Evolutionary conservation across 495 filamentous ascomycete species (phyloP), one percentile per base, ranked within the genome.

Genomic region (Penicilliopsis zonata): DNA sequence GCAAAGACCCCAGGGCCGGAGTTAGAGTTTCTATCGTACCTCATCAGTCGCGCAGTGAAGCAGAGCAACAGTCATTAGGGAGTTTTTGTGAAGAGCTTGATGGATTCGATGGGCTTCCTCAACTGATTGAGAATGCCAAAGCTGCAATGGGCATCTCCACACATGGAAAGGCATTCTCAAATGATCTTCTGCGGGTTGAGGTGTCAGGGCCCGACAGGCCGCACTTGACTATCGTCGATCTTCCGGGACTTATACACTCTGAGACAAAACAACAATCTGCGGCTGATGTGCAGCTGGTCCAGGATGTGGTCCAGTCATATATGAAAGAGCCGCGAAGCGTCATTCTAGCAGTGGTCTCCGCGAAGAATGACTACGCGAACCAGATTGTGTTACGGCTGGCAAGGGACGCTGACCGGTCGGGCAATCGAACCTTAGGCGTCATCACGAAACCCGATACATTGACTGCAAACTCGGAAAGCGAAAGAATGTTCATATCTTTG

Each of bases 141-240:
- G 0, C 51, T 81, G 1, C 58, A 63, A 1, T 36, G 20, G 21
- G 15, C 13, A 28, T 35, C 9, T 30, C 35, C 3, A 32, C 28
- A 19, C 42, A 47, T 30, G 34, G 35, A 2, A 54, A 47, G 20
- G 46, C 48, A 3, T 72, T 71, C 37, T 50, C 53, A 2, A 39
- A 55, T 1, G 67, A 75, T 43, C 53, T 70, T n/a, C 57, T 74
- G 5, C 49, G 67, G 1, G 46, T 74, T 2, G 70, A 75, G 40
- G 41, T 72, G 26, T 47, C 54, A 1, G 68, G 70, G 3, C 55
- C 62, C 4, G 61, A 62, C 3, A 57, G 59, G 34, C 58, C 69
- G 5, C 59, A 71, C 29, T 36, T 74, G 35, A 76, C 67, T 1
- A 35, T 76, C 0, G 67, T 76, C 3, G 70, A 80, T 42, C 45